Conservation (phyloP, 176 grass and related monocot species). For the Aegilops umbellulata region DNA sequence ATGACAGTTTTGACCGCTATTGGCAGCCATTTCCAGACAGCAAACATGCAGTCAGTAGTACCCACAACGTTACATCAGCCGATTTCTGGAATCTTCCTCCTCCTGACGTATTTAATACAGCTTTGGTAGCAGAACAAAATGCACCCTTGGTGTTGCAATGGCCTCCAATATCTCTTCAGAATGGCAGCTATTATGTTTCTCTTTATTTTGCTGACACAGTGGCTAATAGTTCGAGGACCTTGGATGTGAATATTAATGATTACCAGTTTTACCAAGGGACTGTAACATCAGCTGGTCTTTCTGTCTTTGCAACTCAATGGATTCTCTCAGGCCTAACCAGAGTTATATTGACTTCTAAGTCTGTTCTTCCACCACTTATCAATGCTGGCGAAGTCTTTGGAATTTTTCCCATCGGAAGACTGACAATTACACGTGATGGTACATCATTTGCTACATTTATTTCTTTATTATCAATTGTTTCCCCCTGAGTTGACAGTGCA, state of each 20-base stretch:
- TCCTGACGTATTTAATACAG: slow-evolving; percentile 63
- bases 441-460: slow-evolving; percentile 27
- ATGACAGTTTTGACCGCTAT: slow-evolving; percentile 79
- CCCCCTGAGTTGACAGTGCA: not conserved
- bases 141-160: slow-evolving; percentile 63
- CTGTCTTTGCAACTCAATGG: slow-evolving; percentile 88
- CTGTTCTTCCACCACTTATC: slow-evolving; percentile 68
- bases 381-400: slow-evolving; percentile 94
- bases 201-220: slow-evolving; percentile 97
- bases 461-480: not conserved
- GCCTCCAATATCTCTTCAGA: slow-evolving; percentile 69
- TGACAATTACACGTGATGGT: slow-evolving; percentile 69
- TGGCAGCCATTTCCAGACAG: slow-evolving; percentile 79
- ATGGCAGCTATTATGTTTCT: slow-evolving; percentile 85
- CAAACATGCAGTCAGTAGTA: slow-evolving; percentile 64
- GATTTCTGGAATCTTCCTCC: slow-evolving; percentile 95
- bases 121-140: slow-evolving; percentile 63
- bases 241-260: slow-evolving; percentile 77
- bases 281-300: slow-evolving; percentile 73
- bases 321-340: slow-evolving; percentile 72
- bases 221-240: slow-evolving; percentile 53
- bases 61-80: slow-evolving; percentile 66
- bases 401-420: slow-evolving; percentile 68
- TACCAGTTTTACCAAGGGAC: slow-evolving; percentile 50
- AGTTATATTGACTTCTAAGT: slow-evolving; percentile 53